Conservation (phyloP, 208 protist species). For the Trypanosoma theileri region DNA sequence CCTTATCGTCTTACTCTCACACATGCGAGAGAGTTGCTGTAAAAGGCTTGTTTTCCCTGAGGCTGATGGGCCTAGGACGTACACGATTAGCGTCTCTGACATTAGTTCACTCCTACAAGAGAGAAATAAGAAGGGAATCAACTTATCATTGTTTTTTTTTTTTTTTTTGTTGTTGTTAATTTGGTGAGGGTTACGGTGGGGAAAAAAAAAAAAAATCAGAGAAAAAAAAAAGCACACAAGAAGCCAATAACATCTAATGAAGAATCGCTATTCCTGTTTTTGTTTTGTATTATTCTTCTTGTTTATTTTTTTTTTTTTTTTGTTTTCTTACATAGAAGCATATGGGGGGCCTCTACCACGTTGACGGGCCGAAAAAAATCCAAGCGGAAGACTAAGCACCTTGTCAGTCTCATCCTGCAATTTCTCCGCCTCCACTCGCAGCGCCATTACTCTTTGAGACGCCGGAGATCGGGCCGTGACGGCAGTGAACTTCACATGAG, state of each 20-base stretch:
- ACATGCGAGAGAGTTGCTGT: conserved; percentile 47
- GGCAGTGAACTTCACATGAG: not conserved
- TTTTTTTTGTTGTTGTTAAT: no score
- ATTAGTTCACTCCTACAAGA: conserved; percentile 2
- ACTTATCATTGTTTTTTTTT: conserved; percentile 3
- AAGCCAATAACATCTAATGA: no score
- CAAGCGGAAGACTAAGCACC: conserved; percentile 27
- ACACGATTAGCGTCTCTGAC: conserved; percentile 30
- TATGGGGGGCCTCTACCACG: not conserved
- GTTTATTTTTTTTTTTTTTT: not conserved
- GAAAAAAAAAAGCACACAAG: no score
- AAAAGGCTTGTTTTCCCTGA: conserved; percentile 75
- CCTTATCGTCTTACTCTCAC: conserved; percentile 23
- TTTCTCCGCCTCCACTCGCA: conserved; percentile 33
- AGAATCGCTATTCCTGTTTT: no score
- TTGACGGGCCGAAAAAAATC: conserved; percentile 11
- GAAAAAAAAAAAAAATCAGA: no score
- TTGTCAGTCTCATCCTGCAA: conserved; percentile 65
- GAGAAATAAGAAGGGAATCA: no score
- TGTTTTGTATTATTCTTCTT: no score
- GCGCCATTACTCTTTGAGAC: conserved; percentile 17
- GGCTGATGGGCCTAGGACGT: conserved; percentile 67
- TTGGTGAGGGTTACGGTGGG: no score
- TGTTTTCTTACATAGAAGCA: not conserved
- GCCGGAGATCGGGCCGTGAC: conserved; percentile 6